Evolutionary conservation across 1,284 basidiomycete genomes (phyloP).

Genomic region (Neolentinus lepideus): DNA sequence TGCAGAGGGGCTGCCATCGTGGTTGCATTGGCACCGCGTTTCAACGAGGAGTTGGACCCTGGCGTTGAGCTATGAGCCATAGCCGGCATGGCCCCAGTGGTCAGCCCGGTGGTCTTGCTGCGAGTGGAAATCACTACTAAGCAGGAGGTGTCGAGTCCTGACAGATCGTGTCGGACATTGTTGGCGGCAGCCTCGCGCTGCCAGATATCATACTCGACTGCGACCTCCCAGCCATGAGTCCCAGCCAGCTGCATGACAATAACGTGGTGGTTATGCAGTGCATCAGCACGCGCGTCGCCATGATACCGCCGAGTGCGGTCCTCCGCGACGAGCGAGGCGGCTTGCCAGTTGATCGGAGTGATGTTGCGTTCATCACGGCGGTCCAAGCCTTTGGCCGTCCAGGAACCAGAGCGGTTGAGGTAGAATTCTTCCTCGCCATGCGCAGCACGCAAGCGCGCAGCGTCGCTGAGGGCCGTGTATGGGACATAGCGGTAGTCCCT

Average conservation of each 20-base stretch:
- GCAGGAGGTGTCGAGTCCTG: too few species aligned
- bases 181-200: constrained; percentile 15
- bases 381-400: not conserved
- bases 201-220: constrained; percentile 21
- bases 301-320: not conserved
- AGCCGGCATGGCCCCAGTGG: too few species aligned
- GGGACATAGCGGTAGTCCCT: constrained; percentile 12
- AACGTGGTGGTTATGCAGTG: not conserved
- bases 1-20: not conserved
- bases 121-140: too few species aligned
- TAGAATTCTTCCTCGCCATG: not conserved
- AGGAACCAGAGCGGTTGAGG: not conserved
- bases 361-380: not conserved
- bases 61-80: too few species aligned
- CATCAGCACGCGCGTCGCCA: not conserved
- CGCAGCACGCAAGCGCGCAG: constrained; percentile 7
- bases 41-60: too few species aligned
- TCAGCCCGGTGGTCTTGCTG: too few species aligned
- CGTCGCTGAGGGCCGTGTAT: constrained; percentile 10
- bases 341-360: not conserved
- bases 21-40: not conserved
- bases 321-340: not conserved
- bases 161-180: constrained; percentile 16
- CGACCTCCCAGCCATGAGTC: constrained; percentile 12
- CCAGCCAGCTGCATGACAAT: not conserved